Evolutionary conservation across 768 basidiomycete genomes (phyloP).

Genomic region (Suillus occidentalis): DNA sequence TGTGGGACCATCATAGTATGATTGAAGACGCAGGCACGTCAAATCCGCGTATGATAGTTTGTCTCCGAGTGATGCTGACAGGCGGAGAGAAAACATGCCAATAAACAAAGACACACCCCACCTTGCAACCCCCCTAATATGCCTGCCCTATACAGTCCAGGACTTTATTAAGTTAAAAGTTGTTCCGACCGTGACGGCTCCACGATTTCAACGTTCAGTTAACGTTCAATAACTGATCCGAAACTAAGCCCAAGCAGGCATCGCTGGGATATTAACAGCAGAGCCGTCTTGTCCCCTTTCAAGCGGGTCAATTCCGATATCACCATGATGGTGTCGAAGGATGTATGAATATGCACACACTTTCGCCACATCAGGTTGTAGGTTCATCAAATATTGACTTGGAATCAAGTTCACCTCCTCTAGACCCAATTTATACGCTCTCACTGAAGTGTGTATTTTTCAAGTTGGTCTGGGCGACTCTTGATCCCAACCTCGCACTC

Average conservation of each 20-base stretch:
- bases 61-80: background rate
- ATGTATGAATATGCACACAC: background rate
- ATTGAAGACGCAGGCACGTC: background rate
- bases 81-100: background rate
- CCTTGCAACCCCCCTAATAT: background rate
- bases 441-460: background rate
- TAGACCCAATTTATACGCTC: background rate
- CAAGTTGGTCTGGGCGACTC: background rate
- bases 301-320: background rate
- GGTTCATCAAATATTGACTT: background rate
- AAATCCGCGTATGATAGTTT: background rate
- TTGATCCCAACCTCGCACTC: background rate
- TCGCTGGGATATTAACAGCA: background rate
- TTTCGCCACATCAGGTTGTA: background rate
- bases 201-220: background rate
- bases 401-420: background rate
- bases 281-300: background rate
- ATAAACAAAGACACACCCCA: background rate
- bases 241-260: background rate
- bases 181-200: background rate
- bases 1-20: background rate
- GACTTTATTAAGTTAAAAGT: too few relatives aligned
- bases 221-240: background rate
- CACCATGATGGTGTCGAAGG: background rate
- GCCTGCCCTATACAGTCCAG: too few relatives aligned